phyloP scores from a whole-genome alignment of 352 stramenopile genomes.

The Phytophthora kernoviae region DNA sequence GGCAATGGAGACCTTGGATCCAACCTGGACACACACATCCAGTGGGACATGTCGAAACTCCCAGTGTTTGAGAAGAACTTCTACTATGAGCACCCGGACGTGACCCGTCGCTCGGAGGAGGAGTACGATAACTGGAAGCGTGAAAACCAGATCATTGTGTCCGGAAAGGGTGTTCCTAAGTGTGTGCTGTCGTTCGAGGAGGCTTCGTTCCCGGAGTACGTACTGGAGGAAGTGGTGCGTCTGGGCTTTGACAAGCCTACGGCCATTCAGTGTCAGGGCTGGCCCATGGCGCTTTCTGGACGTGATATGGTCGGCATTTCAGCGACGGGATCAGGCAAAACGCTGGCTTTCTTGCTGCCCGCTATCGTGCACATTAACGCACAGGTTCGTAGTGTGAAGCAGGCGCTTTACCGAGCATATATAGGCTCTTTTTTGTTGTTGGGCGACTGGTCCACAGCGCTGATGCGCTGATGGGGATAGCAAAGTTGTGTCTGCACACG shows the following conservation, averaged over 20 bases:
- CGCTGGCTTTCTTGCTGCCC: conserved; percentile 98
- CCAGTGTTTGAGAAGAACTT: conserved; percentile 99
- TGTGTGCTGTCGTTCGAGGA: conserved; percentile 96
- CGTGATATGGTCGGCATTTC: conserved; percentile 99
- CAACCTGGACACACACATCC: conserved; percentile 92
- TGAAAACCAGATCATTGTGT: conserved; percentile 94
- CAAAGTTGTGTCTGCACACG: conserved; percentile 33
- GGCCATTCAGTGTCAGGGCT: conserved; percentile 94
- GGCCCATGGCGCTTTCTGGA: conserved; percentile 98
- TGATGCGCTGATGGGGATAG: conserved; percentile 33
- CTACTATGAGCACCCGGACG: conserved; percentile 98
- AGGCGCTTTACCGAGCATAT: conserved; percentile 15
- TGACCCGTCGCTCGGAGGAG: conserved; percentile 88
- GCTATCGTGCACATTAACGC: conserved; percentile 99
- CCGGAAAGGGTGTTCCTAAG: conserved; percentile 97
- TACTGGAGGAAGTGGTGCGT: conserved; percentile 97
- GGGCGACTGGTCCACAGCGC: conserved; percentile 20
- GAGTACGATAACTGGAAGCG: conserved; percentile 93
- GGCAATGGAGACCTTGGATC: conserved; percentile 81
- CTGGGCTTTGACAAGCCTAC: conserved; percentile 97
- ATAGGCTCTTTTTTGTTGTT: conserved; percentile 22
- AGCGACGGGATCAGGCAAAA: conserved; percentile 98
- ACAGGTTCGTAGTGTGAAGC: conserved; percentile 91
- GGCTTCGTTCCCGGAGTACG: conserved; percentile 95
- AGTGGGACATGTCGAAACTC: conserved; percentile 95